These are phyloP conservation scores for Tillandsia fasciculata DNA, from an alignment of 176 grass and related monocot species.

Conservation along the genomic window DNA sequence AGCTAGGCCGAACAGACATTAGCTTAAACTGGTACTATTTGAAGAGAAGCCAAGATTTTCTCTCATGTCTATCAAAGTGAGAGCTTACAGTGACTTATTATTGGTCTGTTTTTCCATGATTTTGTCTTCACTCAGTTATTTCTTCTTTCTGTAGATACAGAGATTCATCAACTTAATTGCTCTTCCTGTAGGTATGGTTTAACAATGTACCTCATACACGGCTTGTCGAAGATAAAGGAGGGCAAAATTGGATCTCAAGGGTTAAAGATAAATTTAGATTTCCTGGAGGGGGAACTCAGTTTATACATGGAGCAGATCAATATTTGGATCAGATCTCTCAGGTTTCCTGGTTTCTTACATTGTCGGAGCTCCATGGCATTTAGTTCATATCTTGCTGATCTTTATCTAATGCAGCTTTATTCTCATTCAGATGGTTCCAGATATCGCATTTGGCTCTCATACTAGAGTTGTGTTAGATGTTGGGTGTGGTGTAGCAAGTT, in stretches of 20 bases:
- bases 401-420: slow-evolving; percentile 18
- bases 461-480: slow-evolving; percentile 85
- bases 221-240: slow-evolving; percentile 98
- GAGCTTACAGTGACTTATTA: background rate
- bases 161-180: slow-evolving; percentile 10
- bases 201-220: slow-evolving; percentile 89
- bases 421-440: slow-evolving; percentile 74
- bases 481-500: slow-evolving; percentile 91
- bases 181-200: slow-evolving; percentile 70
- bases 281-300: slow-evolving; percentile 89
- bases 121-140: background rate
- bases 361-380: background rate
- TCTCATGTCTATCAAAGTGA: background rate
- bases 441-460: slow-evolving; percentile 73
- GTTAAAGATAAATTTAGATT: slow-evolving; percentile 84
- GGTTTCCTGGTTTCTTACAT: slow-evolving; percentile 22
- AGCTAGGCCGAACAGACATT: too few species aligned
- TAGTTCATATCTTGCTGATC: background rate
- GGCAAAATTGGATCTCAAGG: slow-evolving; percentile 91
- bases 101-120: background rate
- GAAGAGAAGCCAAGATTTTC: too few species aligned
- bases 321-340: slow-evolving; percentile 83
- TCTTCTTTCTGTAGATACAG: background rate
- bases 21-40: too few species aligned
- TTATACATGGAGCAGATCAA: slow-evolving; percentile 83